A percentile compares a stretch with the other conserved stretches of the same genome.
Conservation (phyloP, 768 basidiomycete species). For the Neoboletus subvelutipes region DNA sequence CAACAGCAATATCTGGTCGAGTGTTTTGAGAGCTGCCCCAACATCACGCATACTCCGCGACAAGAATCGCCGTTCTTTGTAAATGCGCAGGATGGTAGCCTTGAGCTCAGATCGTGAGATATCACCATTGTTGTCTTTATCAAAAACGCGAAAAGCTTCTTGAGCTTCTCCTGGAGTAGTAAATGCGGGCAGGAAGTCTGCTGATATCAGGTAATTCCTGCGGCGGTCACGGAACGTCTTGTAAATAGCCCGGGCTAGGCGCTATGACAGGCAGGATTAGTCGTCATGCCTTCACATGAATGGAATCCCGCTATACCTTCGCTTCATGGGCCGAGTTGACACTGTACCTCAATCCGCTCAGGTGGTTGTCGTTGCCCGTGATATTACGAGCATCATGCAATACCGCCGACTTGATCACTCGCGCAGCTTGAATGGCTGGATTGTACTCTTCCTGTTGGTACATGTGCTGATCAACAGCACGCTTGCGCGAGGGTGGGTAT, state of each 20-base stretch:
- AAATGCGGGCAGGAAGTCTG: constrained; percentile 73
- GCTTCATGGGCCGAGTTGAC: constrained; percentile 62
- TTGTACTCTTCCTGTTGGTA: constrained; percentile 37
- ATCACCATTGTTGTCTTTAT: constrained; percentile 76
- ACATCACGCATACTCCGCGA: constrained; percentile 78
- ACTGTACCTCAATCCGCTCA: constrained; percentile 48
- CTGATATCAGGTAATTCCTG: constrained; percentile 59
- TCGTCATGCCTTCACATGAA: background rate
- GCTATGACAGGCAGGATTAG: constrained; percentile 36
- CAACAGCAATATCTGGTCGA: constrained; percentile 62
- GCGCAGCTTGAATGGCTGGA: constrained; percentile 56
- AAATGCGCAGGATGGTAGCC: constrained; percentile 61
- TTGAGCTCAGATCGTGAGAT: constrained; percentile 76
- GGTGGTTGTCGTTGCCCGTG: constrained; percentile 45
- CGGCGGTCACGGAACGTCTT: constrained; percentile 54
- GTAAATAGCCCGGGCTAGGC: constrained; percentile 67
- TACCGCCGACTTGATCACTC: constrained; percentile 63
- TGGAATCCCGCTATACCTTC: constrained; percentile 43
- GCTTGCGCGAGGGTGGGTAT: constrained; percentile 39
- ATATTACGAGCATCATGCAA: constrained; percentile 77
- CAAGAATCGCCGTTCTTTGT: constrained; percentile 77
- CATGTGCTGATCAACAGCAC: constrained; percentile 17
- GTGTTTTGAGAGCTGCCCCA: constrained; percentile 59
- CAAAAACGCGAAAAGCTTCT: constrained; percentile 72
- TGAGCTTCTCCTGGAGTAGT: constrained; percentile 52